Evolutionary conservation across 2,329 filamentous ascomycete species (phyloP).

Genomic region (Penicillium sclerotiorum): DNA sequence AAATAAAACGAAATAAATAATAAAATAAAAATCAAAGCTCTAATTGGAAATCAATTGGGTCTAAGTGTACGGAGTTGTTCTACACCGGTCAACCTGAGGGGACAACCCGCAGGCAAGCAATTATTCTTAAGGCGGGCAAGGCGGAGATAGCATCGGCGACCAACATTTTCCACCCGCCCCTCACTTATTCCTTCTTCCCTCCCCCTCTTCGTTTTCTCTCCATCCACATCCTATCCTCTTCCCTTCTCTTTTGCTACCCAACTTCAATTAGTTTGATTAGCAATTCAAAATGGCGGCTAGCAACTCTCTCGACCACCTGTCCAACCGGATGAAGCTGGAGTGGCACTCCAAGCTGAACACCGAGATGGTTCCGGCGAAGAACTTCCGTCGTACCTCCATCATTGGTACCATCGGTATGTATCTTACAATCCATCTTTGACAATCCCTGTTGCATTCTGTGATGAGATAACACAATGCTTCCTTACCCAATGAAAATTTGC

Average conservation of each 20-base stretch:
- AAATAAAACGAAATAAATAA: neutral
- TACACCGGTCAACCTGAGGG: slow-evolving; percentile 10
- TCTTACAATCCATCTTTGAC: no score
- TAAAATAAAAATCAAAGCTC: neutral
- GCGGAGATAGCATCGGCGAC: slow-evolving; percentile 35
- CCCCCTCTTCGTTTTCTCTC: slow-evolving; percentile 20
- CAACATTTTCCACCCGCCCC: slow-evolving; percentile 41
- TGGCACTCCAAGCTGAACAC: slow-evolving; percentile 83
- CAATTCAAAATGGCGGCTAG: slow-evolving; percentile 65
- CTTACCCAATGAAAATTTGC: slow-evolving; percentile 14
- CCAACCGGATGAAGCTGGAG: slow-evolving; percentile 71
- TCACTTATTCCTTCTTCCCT: slow-evolving; percentile 26
- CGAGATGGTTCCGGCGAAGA: slow-evolving; percentile 79
- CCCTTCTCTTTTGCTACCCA: slow-evolving; percentile 8
- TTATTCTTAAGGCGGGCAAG: slow-evolving; percentile 15
- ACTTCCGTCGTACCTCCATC: slow-evolving; percentile 96
- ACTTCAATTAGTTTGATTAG: slow-evolving; percentile 17
- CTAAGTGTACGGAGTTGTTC: neutral
- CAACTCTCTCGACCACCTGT: slow-evolving; percentile 83
- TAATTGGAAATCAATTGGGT: neutral
- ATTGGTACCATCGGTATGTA: slow-evolving; percentile 93
- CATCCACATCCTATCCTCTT: slow-evolving; percentile 14
- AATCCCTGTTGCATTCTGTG: no score
- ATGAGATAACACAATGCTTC: no score
- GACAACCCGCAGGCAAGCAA: neutral